Base-by-base conservation (phyloP, 2,329 filamentous ascomycete species). In the Golovinomyces cichoracearum region DNA sequence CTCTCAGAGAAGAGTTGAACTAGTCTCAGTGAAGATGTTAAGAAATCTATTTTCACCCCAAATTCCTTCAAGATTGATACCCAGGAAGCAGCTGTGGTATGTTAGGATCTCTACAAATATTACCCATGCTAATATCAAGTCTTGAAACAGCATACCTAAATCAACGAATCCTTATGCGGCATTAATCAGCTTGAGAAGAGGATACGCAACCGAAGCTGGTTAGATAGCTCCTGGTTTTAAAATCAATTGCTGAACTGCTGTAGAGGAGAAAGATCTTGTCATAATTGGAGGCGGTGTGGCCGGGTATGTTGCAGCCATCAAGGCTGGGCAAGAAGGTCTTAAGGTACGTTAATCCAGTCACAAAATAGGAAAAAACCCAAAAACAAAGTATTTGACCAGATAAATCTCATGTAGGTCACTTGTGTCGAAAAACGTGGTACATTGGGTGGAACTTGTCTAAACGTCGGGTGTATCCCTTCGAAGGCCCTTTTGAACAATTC, bases 401-500 rank as follows among this genome's bases (percentile, higher is more conserved):
- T 27, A 45, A 15, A 45, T 21, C 19, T 9, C 21, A 13, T 19
- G 7, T 56, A 93, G 85, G 88, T 93, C 55, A 75, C 85, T 53
- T 98, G 90, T 68, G 92, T 98, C 69, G 90, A 98, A 70, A 98
- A 98, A 75, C 84, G 90, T 63, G 90, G 90, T 57, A 73, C 76
- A 52, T 78, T 98, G 59, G 90, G 90, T 61, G 90, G 90, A 64
- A 98, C 90, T 61, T 98, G 90, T 72, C 71, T 98, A 61, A 98
- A 98, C 65, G 90, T 98, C 62, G 90, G 90, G 68, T 98, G 90
- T 70, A 98, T 98, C 63, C 90, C 90, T 57, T 98, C 90, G 56
- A 98, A 98, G 70, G 94, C 90, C 54, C 83, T 98, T 58, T 83
- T 98, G 65, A 98, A 95, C 78, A 95, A 95, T 74, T 94, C 90